phyloP scores from a whole-genome alignment of 2,329 filamentous ascomycete species.

The Colletotrichum filicis region DNA sequence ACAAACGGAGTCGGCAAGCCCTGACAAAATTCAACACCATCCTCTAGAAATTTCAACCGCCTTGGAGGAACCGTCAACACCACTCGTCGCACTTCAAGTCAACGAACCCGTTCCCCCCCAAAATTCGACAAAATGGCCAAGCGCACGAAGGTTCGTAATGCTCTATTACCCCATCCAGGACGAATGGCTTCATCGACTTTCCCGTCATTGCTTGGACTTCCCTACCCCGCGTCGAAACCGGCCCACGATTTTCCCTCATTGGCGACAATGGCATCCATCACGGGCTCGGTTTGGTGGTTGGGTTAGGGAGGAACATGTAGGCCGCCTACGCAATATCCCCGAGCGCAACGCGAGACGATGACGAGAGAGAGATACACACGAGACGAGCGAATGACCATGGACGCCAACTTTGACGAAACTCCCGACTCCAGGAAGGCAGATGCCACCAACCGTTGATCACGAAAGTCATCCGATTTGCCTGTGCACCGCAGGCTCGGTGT shows the following conservation, averaged over 20 bases:
- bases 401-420: background rate
- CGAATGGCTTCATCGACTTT: constrained; percentile 23
- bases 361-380: constrained; percentile 10
- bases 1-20: constrained; percentile 37
- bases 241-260: constrained; percentile 1
- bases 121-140: constrained; percentile 82
- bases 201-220: constrained; percentile 8
- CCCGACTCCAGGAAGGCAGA: background rate
- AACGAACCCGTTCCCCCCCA: constrained; percentile 40
- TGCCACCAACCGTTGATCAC: too few species aligned
- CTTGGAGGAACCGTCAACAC: constrained; percentile 42
- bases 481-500: too few species aligned
- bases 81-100: constrained; percentile 36
- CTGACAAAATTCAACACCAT: constrained; percentile 50
- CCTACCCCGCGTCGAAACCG: constrained; percentile 13
- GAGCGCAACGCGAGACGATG: constrained; percentile 6
- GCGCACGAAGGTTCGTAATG: constrained; percentile 72
- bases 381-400: background rate
- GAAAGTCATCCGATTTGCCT: background rate
- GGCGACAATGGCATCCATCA: constrained; percentile 14
- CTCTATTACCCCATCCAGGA: constrained; percentile 8
- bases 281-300: background rate
- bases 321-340: background rate
- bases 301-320: background rate
- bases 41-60: constrained; percentile 45